A percentile compares a stretch with the other conserved stretches of the same genome.
Evolutionary conservation across 2,329 filamentous ascomycete genomes (phyloP).

Genomic region (Drechslerella stenobrocha): DNA sequence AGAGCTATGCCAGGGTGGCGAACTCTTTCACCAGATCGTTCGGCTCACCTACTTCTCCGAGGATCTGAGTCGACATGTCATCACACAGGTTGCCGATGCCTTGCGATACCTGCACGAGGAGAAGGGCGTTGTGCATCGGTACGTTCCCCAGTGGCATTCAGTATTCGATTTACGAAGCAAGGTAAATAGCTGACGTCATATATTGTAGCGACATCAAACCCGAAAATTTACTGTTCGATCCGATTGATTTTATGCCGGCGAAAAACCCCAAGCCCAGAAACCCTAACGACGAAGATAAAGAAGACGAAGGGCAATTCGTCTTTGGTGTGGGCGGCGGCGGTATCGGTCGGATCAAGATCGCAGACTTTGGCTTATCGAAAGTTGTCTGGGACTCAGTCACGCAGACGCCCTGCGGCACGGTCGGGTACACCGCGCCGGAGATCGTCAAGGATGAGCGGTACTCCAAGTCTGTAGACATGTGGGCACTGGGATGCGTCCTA

Average conservation of each 20-base stretch:
- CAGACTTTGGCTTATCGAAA: conserved; percentile 96
- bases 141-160: conserved; percentile 59
- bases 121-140: conserved; percentile 95
- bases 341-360: conserved; percentile 94
- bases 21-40: conserved; percentile 98
- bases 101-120: conserved; percentile 93
- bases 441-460: conserved; percentile 99
- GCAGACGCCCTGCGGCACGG: conserved; percentile 98
- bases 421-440: conserved; percentile 95
- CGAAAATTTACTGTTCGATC: conserved; percentile 92
- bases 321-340: conserved; percentile 79
- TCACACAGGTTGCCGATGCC: conserved; percentile 90
- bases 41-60: conserved; percentile 98
- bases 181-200: conserved; percentile 55
- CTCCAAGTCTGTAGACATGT: conserved; percentile 99
- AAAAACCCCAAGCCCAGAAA: conserved; percentile 77
- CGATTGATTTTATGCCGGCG: conserved; percentile 77
- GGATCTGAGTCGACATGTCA: conserved; percentile 89
- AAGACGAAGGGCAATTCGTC: conserved; percentile 91
- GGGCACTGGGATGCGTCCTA: conserved; percentile 93
- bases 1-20: conserved; percentile 90
- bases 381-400: conserved; percentile 98
- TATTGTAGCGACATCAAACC: conserved; percentile 86
- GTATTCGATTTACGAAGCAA: conserved; percentile 11
- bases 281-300: conserved; percentile 94